Percentiles rank a stretch among this genome's conserved stretches.
Conservation (phyloP, 306 rosid species). For the Quercus berberidifolia region DNA sequence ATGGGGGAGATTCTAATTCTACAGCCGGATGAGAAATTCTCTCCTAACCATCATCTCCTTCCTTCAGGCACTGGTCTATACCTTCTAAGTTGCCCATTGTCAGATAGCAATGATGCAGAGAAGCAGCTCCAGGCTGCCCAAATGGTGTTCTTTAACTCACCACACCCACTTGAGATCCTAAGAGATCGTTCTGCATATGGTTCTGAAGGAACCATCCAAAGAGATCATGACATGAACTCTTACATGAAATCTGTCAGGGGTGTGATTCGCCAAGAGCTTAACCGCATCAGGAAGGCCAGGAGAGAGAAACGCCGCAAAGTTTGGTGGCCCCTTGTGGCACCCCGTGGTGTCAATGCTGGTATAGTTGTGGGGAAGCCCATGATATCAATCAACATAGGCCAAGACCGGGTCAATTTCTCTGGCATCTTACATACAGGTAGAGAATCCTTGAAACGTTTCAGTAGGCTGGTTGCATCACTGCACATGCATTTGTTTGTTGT, state of each 20-base stretch:
- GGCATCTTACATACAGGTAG: slow-evolving; percentile 57
- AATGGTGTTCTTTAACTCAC: slow-evolving; percentile 70
- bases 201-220: slow-evolving; percentile 68
- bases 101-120: slow-evolving; percentile 42
- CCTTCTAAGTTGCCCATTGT: slow-evolving; percentile 42
- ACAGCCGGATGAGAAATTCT: slow-evolving; percentile 86
- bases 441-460: slow-evolving; percentile 66
- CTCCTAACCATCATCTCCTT: slow-evolving; percentile 81
- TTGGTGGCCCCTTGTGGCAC: slow-evolving; percentile 71
- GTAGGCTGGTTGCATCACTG: slow-evolving; percentile 73
- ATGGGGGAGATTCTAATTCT: slow-evolving; percentile 88
- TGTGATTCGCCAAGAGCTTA: slow-evolving; percentile 76
- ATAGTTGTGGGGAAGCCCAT: slow-evolving; percentile 47
- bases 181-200: slow-evolving; percentile 88
- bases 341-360: slow-evolving; percentile 28
- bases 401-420: slow-evolving; percentile 51
- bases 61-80: slow-evolving; percentile 91
- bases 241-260: slow-evolving; percentile 60
- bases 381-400: slow-evolving; percentile 34
- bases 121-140: slow-evolving; percentile 70
- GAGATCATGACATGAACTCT: slow-evolving; percentile 93
- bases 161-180: slow-evolving; percentile 90
- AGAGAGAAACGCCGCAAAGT: slow-evolving; percentile 61
- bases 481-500: slow-evolving; percentile 76
- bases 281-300: slow-evolving; percentile 49